Base-by-base conservation (phyloP, 805 yeast species). In the Teunomyces gatunensis region DNA sequence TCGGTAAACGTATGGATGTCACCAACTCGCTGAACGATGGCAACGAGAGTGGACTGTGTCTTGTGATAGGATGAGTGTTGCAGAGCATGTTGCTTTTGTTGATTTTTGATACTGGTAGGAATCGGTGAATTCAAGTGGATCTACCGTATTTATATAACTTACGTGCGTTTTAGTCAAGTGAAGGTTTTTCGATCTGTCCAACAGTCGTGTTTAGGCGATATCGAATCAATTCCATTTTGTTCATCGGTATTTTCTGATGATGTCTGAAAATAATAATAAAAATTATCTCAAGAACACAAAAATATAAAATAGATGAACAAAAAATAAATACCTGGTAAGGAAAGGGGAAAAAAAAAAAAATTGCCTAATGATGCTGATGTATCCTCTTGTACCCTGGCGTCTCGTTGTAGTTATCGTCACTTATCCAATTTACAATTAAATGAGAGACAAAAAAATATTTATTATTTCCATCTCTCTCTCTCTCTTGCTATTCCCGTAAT, bases 11-110 rank as follows among this genome's bases (percentile, higher is more conserved):
- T 15, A 68, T 64, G 17, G 64, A 58, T 1, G 65, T 65, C 15
- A 68, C 43, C 39, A 68, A 58, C 51, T 68, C 73, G 36, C 46
- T 63, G 51, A 68, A 68, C 3, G 69, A 64, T 12, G 73, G 73
- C 29, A 68, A 57, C 7, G 47, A 52, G 44, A 47, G 53, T 44
- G 51, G 42, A 47, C 54, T 39, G 29, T 12, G 40, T 37, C 40
- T 37, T 6, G 28, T 23, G 6, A 37, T 20, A 5, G 40, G 15
- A 13, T 37, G 40, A 11, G 40, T 37, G 11, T 21, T 21, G 28
- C 40, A 21, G 28, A 21, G 18, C 45, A 33, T 25, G 32, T 2
- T 25, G 11, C 27, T 25, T 25, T 25, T 25, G 27, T 7, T 25
- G 27, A 25, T 25, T 25, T 25, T 25, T 25, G 27, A 25, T 25